These are phyloP conservation scores for Begonia fuchsioides DNA, from an alignment of 306 rosid genomes.

Conservation along the genomic window DNA sequence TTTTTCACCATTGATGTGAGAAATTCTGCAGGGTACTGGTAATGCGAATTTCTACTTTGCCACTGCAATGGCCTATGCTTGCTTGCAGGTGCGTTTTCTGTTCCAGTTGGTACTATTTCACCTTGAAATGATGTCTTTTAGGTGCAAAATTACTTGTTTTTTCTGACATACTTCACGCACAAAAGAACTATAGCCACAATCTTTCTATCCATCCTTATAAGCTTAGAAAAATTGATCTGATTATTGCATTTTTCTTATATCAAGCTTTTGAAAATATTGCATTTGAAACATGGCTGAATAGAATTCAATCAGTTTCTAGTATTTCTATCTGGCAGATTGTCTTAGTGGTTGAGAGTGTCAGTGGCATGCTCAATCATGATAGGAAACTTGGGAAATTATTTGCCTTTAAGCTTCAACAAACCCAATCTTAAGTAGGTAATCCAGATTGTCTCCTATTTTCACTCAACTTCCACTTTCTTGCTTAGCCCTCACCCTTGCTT, in stretches of 20 bases:
- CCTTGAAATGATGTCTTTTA: neutral
- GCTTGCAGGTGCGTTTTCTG: slow-evolving; percentile 52
- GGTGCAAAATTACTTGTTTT: too few relatives aligned
- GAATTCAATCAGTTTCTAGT: too few relatives aligned
- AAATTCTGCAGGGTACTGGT: slow-evolving; percentile 79
- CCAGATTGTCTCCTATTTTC: too few relatives aligned
- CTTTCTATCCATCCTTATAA: too few relatives aligned
- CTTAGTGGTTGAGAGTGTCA: slow-evolving; percentile 75
- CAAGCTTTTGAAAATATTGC: too few relatives aligned
- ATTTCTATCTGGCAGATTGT: slow-evolving; percentile 31
- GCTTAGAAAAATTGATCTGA: too few relatives aligned
- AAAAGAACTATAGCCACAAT: too few relatives aligned
- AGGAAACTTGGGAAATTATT: slow-evolving; percentile 49
- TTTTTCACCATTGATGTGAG: slow-evolving; percentile 7
- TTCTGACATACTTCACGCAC: too few relatives aligned
- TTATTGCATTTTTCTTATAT: too few relatives aligned
- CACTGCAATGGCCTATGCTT: slow-evolving; percentile 80
- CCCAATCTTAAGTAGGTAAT: slow-evolving; percentile 24
- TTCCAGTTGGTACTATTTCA: neutral
- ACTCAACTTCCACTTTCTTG: too few relatives aligned
- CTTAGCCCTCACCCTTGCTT: too few relatives aligned
- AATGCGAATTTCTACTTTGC: slow-evolving; percentile 93
- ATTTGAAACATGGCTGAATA: too few relatives aligned
- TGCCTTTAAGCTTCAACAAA: slow-evolving; percentile 25
- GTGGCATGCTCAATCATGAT: slow-evolving; percentile 80